Evolutionary conservation across 169 alveolate genomes (phyloP), one percentile per base, ranked within the genome.

Genomic region (Cryptosporidium ubiquitum): DNA sequence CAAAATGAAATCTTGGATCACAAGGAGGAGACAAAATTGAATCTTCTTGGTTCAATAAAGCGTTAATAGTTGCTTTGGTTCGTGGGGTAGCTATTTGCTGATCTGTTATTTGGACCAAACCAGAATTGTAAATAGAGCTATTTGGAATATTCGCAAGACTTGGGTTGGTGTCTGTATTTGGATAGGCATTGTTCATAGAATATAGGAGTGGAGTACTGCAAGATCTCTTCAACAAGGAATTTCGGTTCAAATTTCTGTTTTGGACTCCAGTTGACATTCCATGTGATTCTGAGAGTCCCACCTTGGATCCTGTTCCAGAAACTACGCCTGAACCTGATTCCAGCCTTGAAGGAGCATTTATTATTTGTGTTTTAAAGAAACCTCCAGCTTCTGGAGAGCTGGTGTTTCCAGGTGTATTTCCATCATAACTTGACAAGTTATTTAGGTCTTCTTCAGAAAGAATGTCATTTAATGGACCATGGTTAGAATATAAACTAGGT

Each of bases 1-100:
- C 89, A 64, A 79, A 79, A 33, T 79, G 89, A 29, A 79, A 79
- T 61, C 89, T 79, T n/a, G 89, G 74, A 66, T 79, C 89, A 18
- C 89, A 61, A 4, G 89, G 89, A 23, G 89, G 89, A 42, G 89
- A 60, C 37, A 64, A 20, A 44, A 79, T 79, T 6, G 89, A 58
- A 64, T 79, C 73, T 61, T 79, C 89, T 29, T 64, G 89, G 40
- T 79, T 79, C 18, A 79, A 31, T 31, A 79, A 20, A 35, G 89
- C 89, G 26, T 44, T 79, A 10, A 79, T 60, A 18, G 89, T 79
- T 40, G 89, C 89, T 33, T 79, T 79, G 16, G 89, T 79, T 33
- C 89, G 51, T 14, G 89, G 89, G 61, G 89, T 79, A 33, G 69
- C 85, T n/a, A 52, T 23, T 20, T 57, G 57, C 20, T 49, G 89